Conservation (phyloP, 148 eudicot species). For the Rhododendron vialii region DNA sequence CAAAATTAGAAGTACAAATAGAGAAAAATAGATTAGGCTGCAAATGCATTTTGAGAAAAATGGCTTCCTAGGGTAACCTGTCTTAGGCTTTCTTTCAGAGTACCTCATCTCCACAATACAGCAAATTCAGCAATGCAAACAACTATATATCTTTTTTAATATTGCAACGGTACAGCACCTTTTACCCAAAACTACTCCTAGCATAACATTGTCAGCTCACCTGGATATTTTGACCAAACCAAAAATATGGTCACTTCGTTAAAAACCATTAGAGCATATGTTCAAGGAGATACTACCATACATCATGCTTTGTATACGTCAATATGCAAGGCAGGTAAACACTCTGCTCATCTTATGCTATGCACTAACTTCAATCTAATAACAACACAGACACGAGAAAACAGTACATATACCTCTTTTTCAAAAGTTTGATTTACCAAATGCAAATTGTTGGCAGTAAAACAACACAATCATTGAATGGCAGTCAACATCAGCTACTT, state of each 20-base stretch:
- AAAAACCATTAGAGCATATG: neutral
- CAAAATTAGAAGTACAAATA: neutral
- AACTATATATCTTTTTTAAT: neutral
- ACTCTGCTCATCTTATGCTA: neutral
- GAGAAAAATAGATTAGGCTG: neutral
- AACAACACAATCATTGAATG: neutral
- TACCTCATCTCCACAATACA: neutral
- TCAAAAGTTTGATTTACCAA: neutral
- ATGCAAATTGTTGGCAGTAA: neutral
- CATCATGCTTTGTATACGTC: neutral
- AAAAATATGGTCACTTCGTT: neutral
- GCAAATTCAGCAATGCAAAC: neutral
- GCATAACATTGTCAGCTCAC: neutral
- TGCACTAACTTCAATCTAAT: neutral
- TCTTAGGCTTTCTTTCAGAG: neutral
- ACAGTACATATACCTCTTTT: neutral
- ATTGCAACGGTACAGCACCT: neutral
- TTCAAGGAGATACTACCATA: neutral
- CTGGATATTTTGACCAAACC: neutral
- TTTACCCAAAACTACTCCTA: neutral
- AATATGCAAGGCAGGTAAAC: neutral
- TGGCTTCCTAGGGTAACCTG: neutral
- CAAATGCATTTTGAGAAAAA: neutral
- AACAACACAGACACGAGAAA: neutral
- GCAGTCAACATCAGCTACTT: slow-evolving; percentile 11